phyloP scores from a whole-genome alignment of 2,329 filamentous ascomycete species.

The Curvularia sp. region DNA sequence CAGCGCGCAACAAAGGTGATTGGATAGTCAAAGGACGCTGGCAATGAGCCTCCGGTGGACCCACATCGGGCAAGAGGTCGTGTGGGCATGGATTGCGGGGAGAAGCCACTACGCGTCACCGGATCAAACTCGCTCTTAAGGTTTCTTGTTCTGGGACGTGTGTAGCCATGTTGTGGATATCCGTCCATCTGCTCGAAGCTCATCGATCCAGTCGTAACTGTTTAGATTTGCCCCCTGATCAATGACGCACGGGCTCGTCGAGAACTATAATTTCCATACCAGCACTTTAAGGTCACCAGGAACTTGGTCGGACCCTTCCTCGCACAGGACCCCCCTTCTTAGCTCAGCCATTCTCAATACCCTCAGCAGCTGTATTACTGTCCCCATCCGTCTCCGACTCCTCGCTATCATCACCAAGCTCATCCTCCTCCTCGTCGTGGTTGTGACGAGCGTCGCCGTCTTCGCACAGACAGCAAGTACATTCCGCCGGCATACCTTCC shows the following conservation, averaged over 20 bases:
- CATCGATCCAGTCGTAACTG: neutral
- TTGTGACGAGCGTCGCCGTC: neutral
- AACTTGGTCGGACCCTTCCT: neutral
- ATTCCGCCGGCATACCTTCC: conserved; percentile 4
- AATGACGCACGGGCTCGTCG: neutral
- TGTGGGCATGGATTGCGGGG: conserved; percentile 12
- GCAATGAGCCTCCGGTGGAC: conserved; percentile 9
- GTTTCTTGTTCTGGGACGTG: neutral
- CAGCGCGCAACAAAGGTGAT: conserved; percentile 11
- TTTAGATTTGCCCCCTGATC: neutral
- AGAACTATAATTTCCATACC: neutral
- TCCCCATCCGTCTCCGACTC: neutral
- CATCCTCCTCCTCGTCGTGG: neutral
- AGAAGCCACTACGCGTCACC: conserved; percentile 4
- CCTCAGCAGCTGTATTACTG: neutral
- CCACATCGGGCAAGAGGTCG: conserved; percentile 13
- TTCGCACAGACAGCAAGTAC: conserved; percentile 12
- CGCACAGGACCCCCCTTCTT: neutral
- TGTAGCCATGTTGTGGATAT: neutral
- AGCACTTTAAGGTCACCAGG: neutral
- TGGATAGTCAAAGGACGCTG: conserved; percentile 1
- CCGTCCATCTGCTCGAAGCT: neutral
- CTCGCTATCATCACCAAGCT: neutral
- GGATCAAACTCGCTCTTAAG: neutral
- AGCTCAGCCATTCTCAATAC: neutral